These are phyloP conservation scores for Priceomyces castillae DNA, from an alignment of 805 yeast genomes.

Conservation along the genomic window DNA sequence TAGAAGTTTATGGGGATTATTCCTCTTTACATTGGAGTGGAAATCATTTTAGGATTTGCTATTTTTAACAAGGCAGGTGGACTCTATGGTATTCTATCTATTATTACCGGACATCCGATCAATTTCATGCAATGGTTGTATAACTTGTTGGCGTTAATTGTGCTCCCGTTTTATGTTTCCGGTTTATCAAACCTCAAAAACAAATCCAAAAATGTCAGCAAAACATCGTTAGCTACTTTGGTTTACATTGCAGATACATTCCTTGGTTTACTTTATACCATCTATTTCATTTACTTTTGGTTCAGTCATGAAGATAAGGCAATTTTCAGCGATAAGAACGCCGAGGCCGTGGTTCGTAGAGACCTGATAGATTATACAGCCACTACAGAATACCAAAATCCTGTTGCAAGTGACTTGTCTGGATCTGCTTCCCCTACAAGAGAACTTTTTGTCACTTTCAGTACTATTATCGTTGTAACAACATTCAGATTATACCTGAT, in stretches of 20 bases:
- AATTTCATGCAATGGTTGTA: conserved; percentile 79
- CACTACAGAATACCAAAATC: not conserved
- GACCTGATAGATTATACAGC: conserved; percentile 3
- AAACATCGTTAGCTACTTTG: conserved; percentile 60
- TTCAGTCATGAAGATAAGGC: conserved; percentile 47
- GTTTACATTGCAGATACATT: conserved; percentile 67
- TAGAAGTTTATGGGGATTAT: conserved; percentile 64
- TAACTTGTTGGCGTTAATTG: conserved; percentile 61
- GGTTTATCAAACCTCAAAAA: conserved; percentile 48
- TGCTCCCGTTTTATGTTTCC: conserved; percentile 61
- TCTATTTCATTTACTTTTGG: conserved; percentile 77
- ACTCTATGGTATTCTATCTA: conserved; percentile 76
- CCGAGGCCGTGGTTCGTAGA: not conserved
- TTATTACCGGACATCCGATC: conserved; percentile 87
- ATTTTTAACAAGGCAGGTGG: conserved; percentile 89
- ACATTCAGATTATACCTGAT: conserved; percentile 58
- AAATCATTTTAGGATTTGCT: conserved; percentile 69
- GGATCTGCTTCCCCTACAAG: conserved; percentile 63
- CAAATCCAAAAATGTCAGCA: conserved; percentile 52
- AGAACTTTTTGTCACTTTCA: conserved; percentile 55
- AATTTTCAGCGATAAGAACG: conserved; percentile 13
- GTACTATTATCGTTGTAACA: conserved; percentile 48
- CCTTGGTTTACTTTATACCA: conserved; percentile 63
- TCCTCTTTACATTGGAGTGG: conserved; percentile 88
- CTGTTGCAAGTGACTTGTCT: conserved; percentile 16